phyloP scores from a whole-genome alignment of 2,329 filamentous ascomycete genomes.

The Verticillium albo-atrum region DNA sequence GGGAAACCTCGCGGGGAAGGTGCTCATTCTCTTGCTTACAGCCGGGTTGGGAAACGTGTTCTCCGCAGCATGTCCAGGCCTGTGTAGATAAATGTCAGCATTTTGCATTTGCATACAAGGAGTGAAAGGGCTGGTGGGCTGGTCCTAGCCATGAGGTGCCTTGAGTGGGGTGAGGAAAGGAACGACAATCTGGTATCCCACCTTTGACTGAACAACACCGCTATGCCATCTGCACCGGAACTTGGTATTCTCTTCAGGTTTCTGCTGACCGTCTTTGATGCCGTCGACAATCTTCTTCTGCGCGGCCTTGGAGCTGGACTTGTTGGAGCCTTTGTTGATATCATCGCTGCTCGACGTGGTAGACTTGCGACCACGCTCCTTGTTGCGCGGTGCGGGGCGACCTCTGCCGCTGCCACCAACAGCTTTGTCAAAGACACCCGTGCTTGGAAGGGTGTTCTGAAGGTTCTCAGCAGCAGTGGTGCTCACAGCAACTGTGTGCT shows the following conservation, averaged over 20 bases:
- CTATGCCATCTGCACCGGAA: background rate
- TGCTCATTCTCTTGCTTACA: constrained; percentile 21
- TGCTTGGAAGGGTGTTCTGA: background rate
- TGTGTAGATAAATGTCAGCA: constrained; percentile 2
- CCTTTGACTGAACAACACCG: background rate
- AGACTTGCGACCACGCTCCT: background rate
- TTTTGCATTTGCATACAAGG: background rate
- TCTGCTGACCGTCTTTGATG: background rate
- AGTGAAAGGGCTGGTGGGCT: no score
- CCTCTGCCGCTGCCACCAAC: background rate
- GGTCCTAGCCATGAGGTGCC: no score
- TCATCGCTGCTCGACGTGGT: background rate
- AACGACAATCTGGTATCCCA: background rate
- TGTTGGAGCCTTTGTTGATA: background rate
- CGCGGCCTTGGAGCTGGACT: background rate
- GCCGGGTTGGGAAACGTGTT: constrained; percentile 13
- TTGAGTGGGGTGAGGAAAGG: no score
- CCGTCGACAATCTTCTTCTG: background rate
- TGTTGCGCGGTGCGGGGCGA: background rate
- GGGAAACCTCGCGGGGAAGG: constrained; percentile 13
- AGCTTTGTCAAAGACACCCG: background rate
- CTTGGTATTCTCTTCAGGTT: background rate
- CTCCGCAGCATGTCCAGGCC: constrained; percentile 26
- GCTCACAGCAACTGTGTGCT: background rate
- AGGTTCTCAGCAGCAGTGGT: background rate